Percentiles rank a stretch among this genome's conserved stretches.
These are phyloP conservation scores for Podosphaera fusca DNA, from an alignment of 2,329 filamentous ascomycete genomes.

Conservation along the genomic window DNA sequence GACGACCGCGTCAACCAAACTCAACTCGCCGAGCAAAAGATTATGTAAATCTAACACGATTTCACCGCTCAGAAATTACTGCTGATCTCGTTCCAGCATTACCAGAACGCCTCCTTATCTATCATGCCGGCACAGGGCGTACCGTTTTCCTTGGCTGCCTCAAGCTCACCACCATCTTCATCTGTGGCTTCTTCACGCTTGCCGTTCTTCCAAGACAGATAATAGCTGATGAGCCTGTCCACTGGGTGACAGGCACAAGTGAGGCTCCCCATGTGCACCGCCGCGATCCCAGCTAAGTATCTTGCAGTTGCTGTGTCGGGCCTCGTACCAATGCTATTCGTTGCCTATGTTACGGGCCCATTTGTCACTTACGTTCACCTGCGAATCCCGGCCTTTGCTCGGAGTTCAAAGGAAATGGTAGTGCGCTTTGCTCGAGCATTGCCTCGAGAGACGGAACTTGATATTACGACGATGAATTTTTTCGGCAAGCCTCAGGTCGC, in stretches of 20 bases:
- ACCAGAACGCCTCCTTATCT: constrained; percentile 42
- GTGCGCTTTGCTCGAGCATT: constrained; percentile 26
- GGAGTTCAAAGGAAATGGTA: constrained; percentile 32
- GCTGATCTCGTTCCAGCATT: constrained; percentile 18
- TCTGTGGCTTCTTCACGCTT: constrained; percentile 41
- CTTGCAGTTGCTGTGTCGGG: constrained; percentile 20
- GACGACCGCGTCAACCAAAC: too few relatives aligned
- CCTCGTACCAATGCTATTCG: constrained; percentile 38
- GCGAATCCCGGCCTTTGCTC: constrained; percentile 40
- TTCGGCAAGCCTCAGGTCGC: constrained; percentile 17
- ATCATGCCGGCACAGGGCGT: constrained; percentile 46
- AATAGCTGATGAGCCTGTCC: constrained; percentile 9
- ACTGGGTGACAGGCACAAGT: constrained; percentile 12
- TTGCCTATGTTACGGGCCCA: constrained; percentile 41
- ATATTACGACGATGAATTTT: constrained; percentile 20
- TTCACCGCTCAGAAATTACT: background rate
- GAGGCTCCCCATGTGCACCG: background rate
- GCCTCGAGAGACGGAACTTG: constrained; percentile 19
- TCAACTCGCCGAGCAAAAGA: too few relatives aligned
- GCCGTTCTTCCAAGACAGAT: constrained; percentile 28
- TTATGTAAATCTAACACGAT: too few relatives aligned
- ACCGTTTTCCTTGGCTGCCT: constrained; percentile 45
- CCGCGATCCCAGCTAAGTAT: background rate
- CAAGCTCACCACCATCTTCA: constrained; percentile 47
- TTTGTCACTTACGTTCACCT: constrained; percentile 54